phyloP scores from a whole-genome alignment of 2,329 filamentous ascomycete genomes.

The Microsporum ferrugineum region DNA sequence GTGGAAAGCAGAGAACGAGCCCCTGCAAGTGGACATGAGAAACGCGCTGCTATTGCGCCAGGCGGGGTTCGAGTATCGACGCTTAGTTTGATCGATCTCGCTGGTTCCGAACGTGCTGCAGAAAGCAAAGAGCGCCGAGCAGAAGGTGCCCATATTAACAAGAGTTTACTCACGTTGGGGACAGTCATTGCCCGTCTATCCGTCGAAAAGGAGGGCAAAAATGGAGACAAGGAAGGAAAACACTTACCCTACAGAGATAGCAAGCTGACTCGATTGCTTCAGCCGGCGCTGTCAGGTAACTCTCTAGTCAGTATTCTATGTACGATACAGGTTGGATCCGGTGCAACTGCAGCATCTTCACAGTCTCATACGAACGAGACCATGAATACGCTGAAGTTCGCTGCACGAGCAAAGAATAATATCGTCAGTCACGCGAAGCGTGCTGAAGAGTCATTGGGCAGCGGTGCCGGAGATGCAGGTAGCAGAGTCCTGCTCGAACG shows the following conservation, averaged over 20 bases:
- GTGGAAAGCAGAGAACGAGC: conserved; percentile 89
- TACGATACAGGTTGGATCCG: conserved; percentile 80
- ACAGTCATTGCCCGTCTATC: conserved; percentile 93
- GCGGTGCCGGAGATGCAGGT: conserved; percentile 65
- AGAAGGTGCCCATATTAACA: conserved; percentile 97
- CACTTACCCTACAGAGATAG: conserved; percentile 95
- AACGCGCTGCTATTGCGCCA: conserved; percentile 59
- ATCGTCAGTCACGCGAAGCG: conserved; percentile 95
- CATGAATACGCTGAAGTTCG: conserved; percentile 92
- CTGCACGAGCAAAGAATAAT: conserved; percentile 91
- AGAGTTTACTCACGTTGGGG: conserved; percentile 85
- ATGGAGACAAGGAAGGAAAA: conserved; percentile 72
- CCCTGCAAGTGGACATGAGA: conserved; percentile 47
- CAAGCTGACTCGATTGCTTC: conserved; percentile 85
- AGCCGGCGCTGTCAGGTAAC: conserved; percentile 83
- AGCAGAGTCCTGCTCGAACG: conserved; percentile 80
- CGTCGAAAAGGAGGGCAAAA: conserved; percentile 67
- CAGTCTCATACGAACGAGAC: conserved; percentile 77
- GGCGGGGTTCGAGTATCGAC: conserved; percentile 93
- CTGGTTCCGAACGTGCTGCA: conserved; percentile 89
- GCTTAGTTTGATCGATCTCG: conserved; percentile 86
- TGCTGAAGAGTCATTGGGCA: conserved; percentile 75
- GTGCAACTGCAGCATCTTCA: conserved; percentile 57
- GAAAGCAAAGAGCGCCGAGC: conserved; percentile 88
- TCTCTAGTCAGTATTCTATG: conserved; percentile 95